Conservation (phyloP, 805 yeast genomes). For the Peterozyma xylosa region DNA sequence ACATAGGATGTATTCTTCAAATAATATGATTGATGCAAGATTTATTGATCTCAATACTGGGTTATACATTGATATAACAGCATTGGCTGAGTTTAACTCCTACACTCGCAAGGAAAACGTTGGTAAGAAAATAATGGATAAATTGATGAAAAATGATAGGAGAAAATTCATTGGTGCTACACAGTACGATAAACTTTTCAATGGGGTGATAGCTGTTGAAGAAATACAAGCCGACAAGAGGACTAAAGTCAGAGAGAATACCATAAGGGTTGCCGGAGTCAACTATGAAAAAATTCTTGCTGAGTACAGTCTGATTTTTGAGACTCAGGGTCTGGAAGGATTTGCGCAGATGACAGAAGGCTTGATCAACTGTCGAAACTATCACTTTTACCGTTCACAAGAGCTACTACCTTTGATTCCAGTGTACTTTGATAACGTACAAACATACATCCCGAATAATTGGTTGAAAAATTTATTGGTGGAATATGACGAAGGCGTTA, state of each 20-base stretch:
- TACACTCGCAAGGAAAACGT: background rate
- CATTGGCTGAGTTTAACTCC: conserved; percentile 15
- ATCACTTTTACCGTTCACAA: conserved; percentile 37
- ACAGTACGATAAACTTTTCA: conserved; percentile 3
- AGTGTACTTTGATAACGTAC: conserved; percentile 46
- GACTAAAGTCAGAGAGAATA: background rate
- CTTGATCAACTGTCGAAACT: conserved; percentile 40
- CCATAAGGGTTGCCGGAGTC: background rate
- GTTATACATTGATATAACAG: conserved; percentile 36
- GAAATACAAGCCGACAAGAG: background rate
- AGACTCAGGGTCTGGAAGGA: background rate
- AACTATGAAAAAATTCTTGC: background rate
- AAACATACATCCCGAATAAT: conserved; percentile 43
- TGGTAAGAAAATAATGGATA: background rate
- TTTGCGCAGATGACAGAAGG: background rate
- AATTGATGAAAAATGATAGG: conserved; percentile 1
- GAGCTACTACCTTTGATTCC: conserved; percentile 43
- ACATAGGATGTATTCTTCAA: conserved; percentile 32
- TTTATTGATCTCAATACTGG: conserved; percentile 45
- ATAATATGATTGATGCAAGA: conserved; percentile 47
- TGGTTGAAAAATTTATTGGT: conserved; percentile 11
- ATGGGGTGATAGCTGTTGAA: background rate
- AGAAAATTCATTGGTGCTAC: background rate
- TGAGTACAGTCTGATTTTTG: background rate
- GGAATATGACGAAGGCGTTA: conserved; percentile 3